Evolutionary conservation across 2,329 filamentous ascomycete species (phyloP).

Genomic region (Blastomyces percursus): DNA sequence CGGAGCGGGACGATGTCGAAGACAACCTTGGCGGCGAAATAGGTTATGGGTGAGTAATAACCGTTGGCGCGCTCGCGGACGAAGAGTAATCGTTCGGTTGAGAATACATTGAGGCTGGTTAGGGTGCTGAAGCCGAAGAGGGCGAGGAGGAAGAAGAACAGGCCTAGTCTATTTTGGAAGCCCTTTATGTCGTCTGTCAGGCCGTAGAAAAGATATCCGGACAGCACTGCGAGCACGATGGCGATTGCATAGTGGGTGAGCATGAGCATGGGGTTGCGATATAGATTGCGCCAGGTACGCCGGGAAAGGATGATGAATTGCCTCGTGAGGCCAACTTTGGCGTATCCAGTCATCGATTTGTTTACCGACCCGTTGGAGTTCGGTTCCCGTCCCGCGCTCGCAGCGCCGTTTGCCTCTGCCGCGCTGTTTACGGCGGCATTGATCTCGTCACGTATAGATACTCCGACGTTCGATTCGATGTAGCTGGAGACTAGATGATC

Average conservation of each 20-base stretch:
- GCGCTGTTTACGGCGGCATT: slow-evolving; percentile 55
- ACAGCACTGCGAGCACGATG: slow-evolving; percentile 85
- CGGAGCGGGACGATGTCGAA: slow-evolving; percentile 95
- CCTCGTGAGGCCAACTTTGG: slow-evolving; percentile 62
- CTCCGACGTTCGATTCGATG: slow-evolving; percentile 63
- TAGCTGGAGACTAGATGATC: slow-evolving; percentile 72
- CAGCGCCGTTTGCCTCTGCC: slow-evolving; percentile 55
- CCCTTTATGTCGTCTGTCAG: slow-evolving; percentile 91
- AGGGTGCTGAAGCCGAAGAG: slow-evolving; percentile 95
- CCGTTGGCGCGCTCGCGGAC: slow-evolving; percentile 90
- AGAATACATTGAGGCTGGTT: slow-evolving; percentile 88
- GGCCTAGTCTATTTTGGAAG: slow-evolving; percentile 91
- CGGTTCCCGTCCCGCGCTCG: slow-evolving; percentile 44
- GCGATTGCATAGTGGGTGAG: slow-evolving; percentile 96
- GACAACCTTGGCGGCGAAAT: slow-evolving; percentile 93
- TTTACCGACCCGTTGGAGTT: slow-evolving; percentile 34
- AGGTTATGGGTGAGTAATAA: slow-evolving; percentile 88
- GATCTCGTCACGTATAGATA: slow-evolving; percentile 67
- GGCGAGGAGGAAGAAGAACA: slow-evolving; percentile 95
- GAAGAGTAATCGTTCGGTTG: slow-evolving; percentile 79
- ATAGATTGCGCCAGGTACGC: slow-evolving; percentile 93
- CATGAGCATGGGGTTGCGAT: slow-evolving; percentile 97
- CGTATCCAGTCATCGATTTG: slow-evolving; percentile 66
- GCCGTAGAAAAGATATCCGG: slow-evolving; percentile 92
- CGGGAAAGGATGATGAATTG: slow-evolving; percentile 86